Conservation (phyloP, 1,284 basidiomycete species). For the Malassezia sp. region DNA sequence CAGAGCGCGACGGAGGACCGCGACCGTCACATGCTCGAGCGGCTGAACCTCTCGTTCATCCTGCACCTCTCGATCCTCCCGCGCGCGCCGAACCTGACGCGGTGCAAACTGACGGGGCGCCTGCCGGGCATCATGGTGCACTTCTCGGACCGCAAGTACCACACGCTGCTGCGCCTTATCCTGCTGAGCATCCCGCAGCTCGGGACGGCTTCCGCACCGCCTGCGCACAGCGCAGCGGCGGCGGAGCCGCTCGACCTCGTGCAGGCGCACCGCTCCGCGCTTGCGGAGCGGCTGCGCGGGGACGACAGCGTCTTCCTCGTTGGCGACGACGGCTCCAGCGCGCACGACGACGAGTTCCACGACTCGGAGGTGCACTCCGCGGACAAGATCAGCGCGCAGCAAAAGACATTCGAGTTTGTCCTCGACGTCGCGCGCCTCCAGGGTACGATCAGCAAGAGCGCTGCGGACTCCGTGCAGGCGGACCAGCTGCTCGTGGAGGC, state of each 20-base stretch:
- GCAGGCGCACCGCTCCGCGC: constrained; percentile 26
- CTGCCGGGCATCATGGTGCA: constrained; percentile 82
- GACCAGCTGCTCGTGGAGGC: constrained; percentile 71
- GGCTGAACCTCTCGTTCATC: constrained; percentile 79
- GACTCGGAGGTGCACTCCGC: constrained; percentile 6
- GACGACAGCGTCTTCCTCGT: constrained; percentile 20
- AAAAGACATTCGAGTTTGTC: constrained; percentile 74
- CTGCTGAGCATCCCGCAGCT: constrained; percentile 83
- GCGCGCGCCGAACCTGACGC: constrained; percentile 68
- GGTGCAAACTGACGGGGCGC: constrained; percentile 83
- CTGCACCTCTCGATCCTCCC: constrained; percentile 91
- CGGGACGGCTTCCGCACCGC: neutral
- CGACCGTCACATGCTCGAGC: constrained; percentile 66
- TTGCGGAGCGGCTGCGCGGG: constrained; percentile 34
- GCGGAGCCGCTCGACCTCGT: constrained; percentile 23
- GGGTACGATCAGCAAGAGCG: constrained; percentile 66
- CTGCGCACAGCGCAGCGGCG: neutral
- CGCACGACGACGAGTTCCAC: constrained; percentile 31
- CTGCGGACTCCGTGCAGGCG: constrained; percentile 50
- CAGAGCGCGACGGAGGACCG: constrained; percentile 54
- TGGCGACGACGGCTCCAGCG: constrained; percentile 25
- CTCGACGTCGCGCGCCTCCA: constrained; percentile 82
- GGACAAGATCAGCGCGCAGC: constrained; percentile 54
- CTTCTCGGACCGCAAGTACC: constrained; percentile 91
- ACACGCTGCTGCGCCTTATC: constrained; percentile 80